Percentiles rank a stretch among this genome's conserved stretches.
Evolutionary conservation across 805 yeast genomes (phyloP).

Genomic region (Ogataea polymorpha): DNA sequence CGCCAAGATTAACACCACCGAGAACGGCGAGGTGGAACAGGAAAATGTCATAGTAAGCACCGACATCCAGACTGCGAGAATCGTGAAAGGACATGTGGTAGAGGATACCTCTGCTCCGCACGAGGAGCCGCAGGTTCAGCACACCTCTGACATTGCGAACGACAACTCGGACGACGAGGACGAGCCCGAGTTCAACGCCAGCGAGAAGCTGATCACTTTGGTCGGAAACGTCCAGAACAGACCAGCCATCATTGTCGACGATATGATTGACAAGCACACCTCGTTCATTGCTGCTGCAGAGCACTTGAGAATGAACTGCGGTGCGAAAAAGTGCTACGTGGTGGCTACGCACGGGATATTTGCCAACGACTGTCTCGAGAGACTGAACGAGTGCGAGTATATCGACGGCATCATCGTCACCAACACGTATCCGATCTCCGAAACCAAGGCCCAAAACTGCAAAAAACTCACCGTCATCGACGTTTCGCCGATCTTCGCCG

Average conservation of each 20-base stretch:
- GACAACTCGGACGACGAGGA: conserved; percentile 87
- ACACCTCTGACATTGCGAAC: conserved; percentile 54
- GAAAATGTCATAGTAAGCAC: conserved; percentile 68
- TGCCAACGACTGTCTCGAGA: conserved; percentile 80
- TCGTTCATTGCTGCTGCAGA: conserved; percentile 97
- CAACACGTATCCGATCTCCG: conserved; percentile 88
- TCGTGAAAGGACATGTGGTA: conserved; percentile 95
- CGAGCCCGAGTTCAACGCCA: conserved; percentile 56
- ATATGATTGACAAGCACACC: conserved; percentile 94
- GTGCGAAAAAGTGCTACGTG: conserved; percentile 86
- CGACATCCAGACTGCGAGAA: conserved; percentile 92
- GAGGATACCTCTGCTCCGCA: conserved; percentile 52
- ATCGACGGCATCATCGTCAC: conserved; percentile 94
- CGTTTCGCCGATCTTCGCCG: conserved; percentile 93
- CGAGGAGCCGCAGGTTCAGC: conserved; percentile 19
- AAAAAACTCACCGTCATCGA: conserved; percentile 83
- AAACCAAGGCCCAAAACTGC: conserved; percentile 52
- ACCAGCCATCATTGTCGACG: conserved; percentile 92
- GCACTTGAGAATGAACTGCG: conserved; percentile 92
- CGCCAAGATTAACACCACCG: conserved; percentile 29
- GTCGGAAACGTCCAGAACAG: conserved; percentile 94
- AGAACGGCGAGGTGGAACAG: conserved; percentile 53
- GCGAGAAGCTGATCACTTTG: conserved; percentile 87
- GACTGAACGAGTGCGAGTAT: conserved; percentile 70
- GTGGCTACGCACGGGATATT: conserved; percentile 96